These are phyloP conservation scores for Metroxylon sagu DNA, from an alignment of 176 grass and related monocot genomes.

Conservation along the genomic window DNA sequence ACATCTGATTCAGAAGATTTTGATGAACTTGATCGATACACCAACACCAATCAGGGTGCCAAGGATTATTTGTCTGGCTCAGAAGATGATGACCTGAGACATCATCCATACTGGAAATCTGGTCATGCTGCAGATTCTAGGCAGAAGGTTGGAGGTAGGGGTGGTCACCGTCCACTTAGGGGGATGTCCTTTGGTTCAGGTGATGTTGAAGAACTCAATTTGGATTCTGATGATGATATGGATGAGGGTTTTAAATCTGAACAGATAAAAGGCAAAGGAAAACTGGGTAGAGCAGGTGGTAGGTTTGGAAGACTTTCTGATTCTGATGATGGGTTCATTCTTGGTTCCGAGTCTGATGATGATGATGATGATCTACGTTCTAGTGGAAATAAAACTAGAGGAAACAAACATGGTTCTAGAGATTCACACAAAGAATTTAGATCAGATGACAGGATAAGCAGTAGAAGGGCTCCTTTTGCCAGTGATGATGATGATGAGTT, in stretches of 20 bases:
- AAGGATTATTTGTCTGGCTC: slow-evolving; percentile 28
- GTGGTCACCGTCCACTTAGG: slow-evolving; percentile 14
- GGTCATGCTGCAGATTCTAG: slow-evolving; percentile 40
- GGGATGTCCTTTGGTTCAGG: slow-evolving; percentile 22
- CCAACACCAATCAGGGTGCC: slow-evolving; percentile 28
- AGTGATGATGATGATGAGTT: not conserved
- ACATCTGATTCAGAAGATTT: slow-evolving; percentile 56
- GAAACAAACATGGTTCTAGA: not conserved
- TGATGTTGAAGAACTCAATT: slow-evolving; percentile 32
- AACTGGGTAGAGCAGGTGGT: slow-evolving; percentile 11
- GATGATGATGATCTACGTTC: slow-evolving; percentile 7
- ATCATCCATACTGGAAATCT: slow-evolving; percentile 37
- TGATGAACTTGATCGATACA: slow-evolving; percentile 17
- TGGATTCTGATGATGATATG: slow-evolving; percentile 54
- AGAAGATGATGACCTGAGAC: slow-evolving; percentile 44
- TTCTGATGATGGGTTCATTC: slow-evolving; percentile 35
- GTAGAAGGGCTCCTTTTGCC: slow-evolving; percentile 12
- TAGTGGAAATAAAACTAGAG: slow-evolving; percentile 4
- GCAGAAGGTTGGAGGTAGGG: slow-evolving; percentile 26
- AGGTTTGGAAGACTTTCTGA: slow-evolving; percentile 23
- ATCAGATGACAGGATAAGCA: slow-evolving; percentile 24
- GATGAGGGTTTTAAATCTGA: slow-evolving; percentile 27
- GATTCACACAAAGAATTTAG: slow-evolving; percentile 8
- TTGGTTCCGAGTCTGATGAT: slow-evolving; percentile 31
- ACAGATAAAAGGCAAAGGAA: slow-evolving; percentile 7